Evolutionary conservation across 495 filamentous ascomycete genomes (phyloP).

Genomic region (Aspergillus egyptiacus): DNA sequence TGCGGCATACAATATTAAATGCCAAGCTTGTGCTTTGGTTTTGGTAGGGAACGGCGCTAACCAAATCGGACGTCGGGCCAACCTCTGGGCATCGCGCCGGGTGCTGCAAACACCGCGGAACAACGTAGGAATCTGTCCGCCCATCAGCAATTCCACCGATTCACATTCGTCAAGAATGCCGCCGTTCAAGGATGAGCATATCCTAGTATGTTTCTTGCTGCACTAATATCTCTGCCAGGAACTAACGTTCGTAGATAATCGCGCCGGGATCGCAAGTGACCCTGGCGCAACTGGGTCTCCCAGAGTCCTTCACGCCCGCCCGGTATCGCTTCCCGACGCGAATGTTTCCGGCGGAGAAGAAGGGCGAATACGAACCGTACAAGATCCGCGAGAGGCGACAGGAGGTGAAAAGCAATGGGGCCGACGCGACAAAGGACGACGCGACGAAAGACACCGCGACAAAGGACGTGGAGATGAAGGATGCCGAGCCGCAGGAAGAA

Average conservation of each 20-base stretch:
- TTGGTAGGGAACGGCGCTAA: background rate
- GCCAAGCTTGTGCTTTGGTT: background rate
- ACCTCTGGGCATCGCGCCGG: conserved; percentile 21
- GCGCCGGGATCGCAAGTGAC: conserved; percentile 91
- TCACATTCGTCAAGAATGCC: conserved; percentile 47
- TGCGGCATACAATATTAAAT: no score
- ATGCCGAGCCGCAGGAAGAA: conserved; percentile 21
- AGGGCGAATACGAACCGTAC: conserved; percentile 76
- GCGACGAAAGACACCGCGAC: conserved; percentile 44
- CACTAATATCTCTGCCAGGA: background rate
- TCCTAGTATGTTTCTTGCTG: conserved; percentile 49
- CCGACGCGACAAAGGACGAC: conserved; percentile 36
- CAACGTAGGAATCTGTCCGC: conserved; percentile 1
- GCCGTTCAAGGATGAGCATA: conserved; percentile 71
- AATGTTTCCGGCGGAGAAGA: conserved; percentile 82
- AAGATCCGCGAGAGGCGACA: conserved; percentile 69
- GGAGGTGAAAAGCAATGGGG: conserved; percentile 37
- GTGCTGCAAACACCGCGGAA: conserved; percentile 23
- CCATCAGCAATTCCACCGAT: conserved; percentile 8
- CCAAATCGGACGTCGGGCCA: conserved; percentile 16
- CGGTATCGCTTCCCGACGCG: conserved; percentile 75
- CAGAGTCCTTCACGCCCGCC: conserved; percentile 85
- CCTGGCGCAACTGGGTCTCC: conserved; percentile 86
- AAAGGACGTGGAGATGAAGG: conserved; percentile 50
- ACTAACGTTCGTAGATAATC: conserved; percentile 58